Conservation (phyloP, 805 yeast genomes). For the Torulaspora microellipsoides region DNA sequence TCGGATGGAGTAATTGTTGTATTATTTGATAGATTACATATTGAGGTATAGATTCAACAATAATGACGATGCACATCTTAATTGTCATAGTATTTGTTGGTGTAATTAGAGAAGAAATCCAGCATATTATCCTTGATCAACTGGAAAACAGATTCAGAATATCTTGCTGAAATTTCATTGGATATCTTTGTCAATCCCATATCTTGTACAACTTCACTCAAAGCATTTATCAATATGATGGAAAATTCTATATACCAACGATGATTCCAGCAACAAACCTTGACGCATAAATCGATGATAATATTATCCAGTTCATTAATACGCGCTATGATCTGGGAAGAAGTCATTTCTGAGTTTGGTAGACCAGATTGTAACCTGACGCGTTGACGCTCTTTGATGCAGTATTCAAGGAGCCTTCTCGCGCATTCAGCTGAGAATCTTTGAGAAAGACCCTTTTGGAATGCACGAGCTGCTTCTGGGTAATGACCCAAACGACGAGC, state of each 20-base stretch:
- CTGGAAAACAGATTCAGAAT: constrained; percentile 41
- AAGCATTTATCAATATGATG: constrained; percentile 54
- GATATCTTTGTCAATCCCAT: constrained; percentile 77
- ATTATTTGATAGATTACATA: too few relatives aligned
- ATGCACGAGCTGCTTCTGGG: constrained; percentile 85
- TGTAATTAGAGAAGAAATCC: constrained; percentile 25
- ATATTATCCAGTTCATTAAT: constrained; percentile 42
- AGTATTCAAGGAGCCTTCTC: constrained; percentile 64
- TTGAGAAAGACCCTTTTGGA: constrained; percentile 60
- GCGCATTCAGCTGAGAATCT: constrained; percentile 81
- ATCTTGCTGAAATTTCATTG: constrained; percentile 64
- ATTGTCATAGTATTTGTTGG: constrained; percentile 30
- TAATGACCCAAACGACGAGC: constrained; percentile 81
- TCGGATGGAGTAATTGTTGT: too few relatives aligned
- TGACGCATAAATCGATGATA: constrained; percentile 66
- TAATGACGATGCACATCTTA: constrained; percentile 2
- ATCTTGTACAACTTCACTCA: constrained; percentile 60
- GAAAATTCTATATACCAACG: constrained; percentile 95
- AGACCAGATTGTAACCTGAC: constrained; percentile 20
- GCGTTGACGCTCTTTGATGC: constrained; percentile 45
- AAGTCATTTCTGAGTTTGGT: constrained; percentile 24
- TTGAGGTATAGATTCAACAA: background rate
- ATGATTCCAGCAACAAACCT: constrained; percentile 93
- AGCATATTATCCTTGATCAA: constrained; percentile 29
- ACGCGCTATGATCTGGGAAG: constrained; percentile 34